These are phyloP conservation scores for Buxus sempervirens DNA, from an alignment of 164 flowering plant genomes.

Conservation along the genomic window DNA sequence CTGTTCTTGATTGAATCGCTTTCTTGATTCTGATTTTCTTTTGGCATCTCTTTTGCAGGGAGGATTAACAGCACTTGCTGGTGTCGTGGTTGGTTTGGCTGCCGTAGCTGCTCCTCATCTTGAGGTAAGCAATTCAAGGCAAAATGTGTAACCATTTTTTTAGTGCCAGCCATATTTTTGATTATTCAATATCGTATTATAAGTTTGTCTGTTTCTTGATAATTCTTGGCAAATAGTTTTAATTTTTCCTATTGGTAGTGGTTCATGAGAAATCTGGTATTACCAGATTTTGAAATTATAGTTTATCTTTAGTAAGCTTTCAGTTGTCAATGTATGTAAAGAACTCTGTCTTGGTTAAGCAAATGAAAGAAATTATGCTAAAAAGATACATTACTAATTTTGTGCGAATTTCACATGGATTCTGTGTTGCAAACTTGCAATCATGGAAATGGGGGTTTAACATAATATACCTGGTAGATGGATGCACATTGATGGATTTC, in stretches of 20 bases:
- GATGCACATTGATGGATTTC: too few species aligned
- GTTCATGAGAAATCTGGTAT: neutral
- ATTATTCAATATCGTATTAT: too few species aligned
- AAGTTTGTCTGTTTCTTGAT: too few species aligned
- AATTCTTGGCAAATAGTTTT: neutral
- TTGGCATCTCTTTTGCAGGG: constrained; percentile 41
- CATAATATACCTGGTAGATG: too few species aligned
- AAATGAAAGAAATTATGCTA: too few species aligned
- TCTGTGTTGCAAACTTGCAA: too few species aligned
- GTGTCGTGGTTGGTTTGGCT: constrained; percentile 88
- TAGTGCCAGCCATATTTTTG: neutral
- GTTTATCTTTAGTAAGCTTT: neutral
- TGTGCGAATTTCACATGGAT: too few species aligned
- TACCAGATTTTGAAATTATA: neutral
- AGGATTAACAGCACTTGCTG: constrained; percentile 92
- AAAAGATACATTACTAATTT: too few species aligned
- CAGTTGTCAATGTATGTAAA: neutral
- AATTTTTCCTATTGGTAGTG: neutral
- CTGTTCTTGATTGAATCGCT: neutral
- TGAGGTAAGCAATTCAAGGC: constrained; percentile 44
- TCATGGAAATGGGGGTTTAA: too few species aligned
- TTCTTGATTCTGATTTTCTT: constrained; percentile 6
- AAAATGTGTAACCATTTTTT: neutral
- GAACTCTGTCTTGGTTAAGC: neutral
- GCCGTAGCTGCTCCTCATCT: constrained; percentile 87